These are phyloP conservation scores for Solanum infundibuliforme DNA, from an alignment of 257 asterid genomes.

Conservation along the genomic window DNA sequence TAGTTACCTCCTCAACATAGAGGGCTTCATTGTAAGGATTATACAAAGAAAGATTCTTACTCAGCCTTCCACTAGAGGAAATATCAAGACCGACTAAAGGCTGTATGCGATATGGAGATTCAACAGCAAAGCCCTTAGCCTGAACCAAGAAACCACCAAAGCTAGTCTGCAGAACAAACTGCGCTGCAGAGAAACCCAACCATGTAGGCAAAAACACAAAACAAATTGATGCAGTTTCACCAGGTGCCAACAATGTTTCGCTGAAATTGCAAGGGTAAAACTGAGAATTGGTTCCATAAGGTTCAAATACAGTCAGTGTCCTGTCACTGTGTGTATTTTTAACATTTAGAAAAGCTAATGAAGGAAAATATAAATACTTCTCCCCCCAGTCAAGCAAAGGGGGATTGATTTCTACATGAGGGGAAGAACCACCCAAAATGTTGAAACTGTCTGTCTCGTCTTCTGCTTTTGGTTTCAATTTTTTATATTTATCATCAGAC, in stretches of 20 bases:
- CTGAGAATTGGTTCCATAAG: constrained; percentile 64
- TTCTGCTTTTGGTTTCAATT: constrained; percentile 15
- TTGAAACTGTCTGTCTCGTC: constrained; percentile 15
- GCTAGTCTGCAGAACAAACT: constrained; percentile 77
- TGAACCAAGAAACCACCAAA: constrained; percentile 72
- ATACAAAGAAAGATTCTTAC: constrained; percentile 57
- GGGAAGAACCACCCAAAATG: constrained; percentile 22
- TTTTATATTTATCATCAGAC: constrained; percentile 9
- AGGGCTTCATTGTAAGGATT: constrained; percentile 74
- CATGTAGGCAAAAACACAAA: constrained; percentile 52
- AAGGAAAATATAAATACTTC: constrained; percentile 43
- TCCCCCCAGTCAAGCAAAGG: constrained; percentile 65
- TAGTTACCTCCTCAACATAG: constrained; percentile 59
- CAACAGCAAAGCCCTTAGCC: constrained; percentile 61
- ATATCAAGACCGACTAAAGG: constrained; percentile 37
- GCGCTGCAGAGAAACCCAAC: constrained; percentile 51
- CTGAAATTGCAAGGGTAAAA: constrained; percentile 72
- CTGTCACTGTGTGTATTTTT: constrained; percentile 40
- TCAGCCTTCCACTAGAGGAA: constrained; percentile 62
- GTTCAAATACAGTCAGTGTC: constrained; percentile 34
- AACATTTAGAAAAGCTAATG: constrained; percentile 44
- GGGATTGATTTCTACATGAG: constrained; percentile 54
- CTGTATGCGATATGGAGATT: constrained; percentile 55
- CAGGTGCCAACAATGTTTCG: constrained; percentile 56
- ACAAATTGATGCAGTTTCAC: constrained; percentile 53